Percentiles rank a stretch among this genome's conserved stretches.
phyloP scores from a whole-genome alignment of 805 yeast species.

The Hermanozyma aechmeae region DNA sequence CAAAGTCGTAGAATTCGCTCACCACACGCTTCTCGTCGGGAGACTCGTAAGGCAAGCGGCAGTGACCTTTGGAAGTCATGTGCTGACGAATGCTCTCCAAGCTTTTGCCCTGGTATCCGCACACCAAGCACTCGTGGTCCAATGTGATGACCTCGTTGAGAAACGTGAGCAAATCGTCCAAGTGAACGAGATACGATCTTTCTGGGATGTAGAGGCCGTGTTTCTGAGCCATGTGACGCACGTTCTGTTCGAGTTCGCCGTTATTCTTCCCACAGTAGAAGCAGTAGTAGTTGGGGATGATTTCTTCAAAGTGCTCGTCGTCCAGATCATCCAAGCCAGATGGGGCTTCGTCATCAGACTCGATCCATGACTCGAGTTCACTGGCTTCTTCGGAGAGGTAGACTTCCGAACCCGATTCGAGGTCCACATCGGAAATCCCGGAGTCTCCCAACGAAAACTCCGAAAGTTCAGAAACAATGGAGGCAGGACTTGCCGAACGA shows the following conservation, averaged over 20 bases:
- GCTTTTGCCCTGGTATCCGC: slow-evolving; percentile 35
- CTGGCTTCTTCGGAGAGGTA: too few relatives aligned
- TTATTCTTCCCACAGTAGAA: slow-evolving; percentile 50
- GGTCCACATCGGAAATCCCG: too few relatives aligned
- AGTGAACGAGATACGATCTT: slow-evolving; percentile 24
- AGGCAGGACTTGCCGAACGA: too few relatives aligned
- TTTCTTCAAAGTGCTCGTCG: slow-evolving; percentile 14
- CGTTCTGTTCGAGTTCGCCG: slow-evolving; percentile 43
- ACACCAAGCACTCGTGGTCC: slow-evolving; percentile 34
- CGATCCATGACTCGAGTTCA: too few relatives aligned
- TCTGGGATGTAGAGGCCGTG: slow-evolving; percentile 41
- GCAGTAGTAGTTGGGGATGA: slow-evolving; percentile 43
- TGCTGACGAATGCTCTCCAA: slow-evolving; percentile 36
- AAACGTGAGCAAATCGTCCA: slow-evolving; percentile 29
- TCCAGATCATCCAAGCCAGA: too few relatives aligned
- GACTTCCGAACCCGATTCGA: too few relatives aligned
- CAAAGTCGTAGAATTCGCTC: slow-evolving; percentile 30
- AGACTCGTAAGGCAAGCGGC: slow-evolving; percentile 36
- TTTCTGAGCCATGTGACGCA: slow-evolving; percentile 33
- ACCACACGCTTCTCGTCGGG: slow-evolving; percentile 26
- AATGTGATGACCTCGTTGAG: slow-evolving; percentile 27
- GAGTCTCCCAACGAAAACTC: slow-evolving; percentile 46
- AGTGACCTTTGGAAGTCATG: slow-evolving; percentile 34
- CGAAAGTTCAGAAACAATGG: slow-evolving; percentile 46
- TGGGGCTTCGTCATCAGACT: too few relatives aligned